Evolutionary conservation across 2,329 filamentous ascomycete species (phyloP).

Genomic region (Hawksworthiomyces lignivorus): DNA sequence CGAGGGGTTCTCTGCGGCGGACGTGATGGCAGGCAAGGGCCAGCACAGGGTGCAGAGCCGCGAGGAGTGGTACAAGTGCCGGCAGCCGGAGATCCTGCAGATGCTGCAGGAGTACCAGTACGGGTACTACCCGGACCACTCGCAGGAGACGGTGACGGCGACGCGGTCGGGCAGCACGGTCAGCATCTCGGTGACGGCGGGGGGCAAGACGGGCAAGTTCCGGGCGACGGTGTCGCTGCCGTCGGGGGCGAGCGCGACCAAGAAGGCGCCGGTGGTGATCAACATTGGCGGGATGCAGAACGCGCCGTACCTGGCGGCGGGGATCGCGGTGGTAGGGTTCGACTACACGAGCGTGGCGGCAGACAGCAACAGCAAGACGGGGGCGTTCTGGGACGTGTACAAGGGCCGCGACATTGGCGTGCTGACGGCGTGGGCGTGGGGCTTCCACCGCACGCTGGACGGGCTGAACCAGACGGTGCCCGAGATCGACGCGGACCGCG

Average conservation of each 20-base stretch:
- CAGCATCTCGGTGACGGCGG: conserved; percentile 33
- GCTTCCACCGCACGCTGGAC: conserved; percentile 45
- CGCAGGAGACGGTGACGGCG: conserved; percentile 36
- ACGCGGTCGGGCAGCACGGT: conserved; percentile 37
- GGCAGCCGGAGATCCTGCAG: conserved; percentile 41
- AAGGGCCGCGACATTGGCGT: conserved; percentile 42
- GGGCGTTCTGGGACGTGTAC: conserved; percentile 42
- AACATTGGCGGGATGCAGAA: conserved; percentile 42
- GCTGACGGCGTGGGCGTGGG: conserved; percentile 48
- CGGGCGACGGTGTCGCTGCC: conserved; percentile 35
- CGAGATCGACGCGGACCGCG: conserved; percentile 32
- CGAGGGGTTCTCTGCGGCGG: conserved; percentile 20
- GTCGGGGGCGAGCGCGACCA: conserved; percentile 22
- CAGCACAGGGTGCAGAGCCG: conserved; percentile 33
- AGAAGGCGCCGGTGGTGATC: conserved; percentile 38
- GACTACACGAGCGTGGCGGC: conserved; percentile 40
- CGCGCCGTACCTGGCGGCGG: conserved; percentile 36
- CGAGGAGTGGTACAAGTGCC: conserved; percentile 41
- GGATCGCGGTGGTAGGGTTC: conserved; percentile 42
- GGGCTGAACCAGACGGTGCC: conserved; percentile 39
- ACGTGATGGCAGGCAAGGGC: conserved; percentile 31
- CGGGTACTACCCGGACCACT: conserved; percentile 43
- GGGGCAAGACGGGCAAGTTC: conserved; percentile 36
- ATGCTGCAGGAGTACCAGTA: conserved; percentile 44
- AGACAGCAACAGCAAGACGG: conserved; percentile 41